Base-by-base conservation (phyloP, 495 filamentous ascomycete species). In the Aspergillus steynii region DNA sequence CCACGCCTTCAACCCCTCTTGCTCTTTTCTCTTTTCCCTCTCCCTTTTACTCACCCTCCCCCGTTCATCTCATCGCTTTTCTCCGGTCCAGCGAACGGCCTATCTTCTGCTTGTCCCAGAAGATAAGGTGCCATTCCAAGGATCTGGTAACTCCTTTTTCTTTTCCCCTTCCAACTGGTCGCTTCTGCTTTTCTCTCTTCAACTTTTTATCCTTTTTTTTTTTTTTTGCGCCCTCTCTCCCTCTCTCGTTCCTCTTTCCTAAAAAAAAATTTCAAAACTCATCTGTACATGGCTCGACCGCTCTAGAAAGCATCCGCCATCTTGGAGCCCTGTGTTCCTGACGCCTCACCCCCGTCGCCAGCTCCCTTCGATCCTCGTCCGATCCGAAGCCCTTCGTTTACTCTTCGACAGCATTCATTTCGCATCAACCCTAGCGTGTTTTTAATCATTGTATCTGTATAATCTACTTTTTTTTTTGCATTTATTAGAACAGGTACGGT, bases 371-470 rank as follows among this genome's bases (percentile, higher is more conserved):
- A 65, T 67, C 55, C 60, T 55, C 65, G 58, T 58, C 64, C 53
- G 68, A 71, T 65, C 65, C 69, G 65, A 71, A 20, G 72, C 71
- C 67, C 71, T 73, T 74, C 73, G 63, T 63, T 57, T 72, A 66
- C 31, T 47, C 51, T n/a, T 59, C 63, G 47, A 64, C 74, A 73
- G 72, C 72, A 74, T 72, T 73, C 65, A 55, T 65, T 63, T 62
- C 65, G 69, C 71, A 71, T 76, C 66, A 49, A 66, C 53, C 64
- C 53, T 53, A 69, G 64, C 70, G 69, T 68, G 20, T 59, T 63
- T 67, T 70, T 69, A 65, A 69, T 72, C 59, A 59, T 68, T 77
- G 73, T 77, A 77, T 66, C 63, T 72, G 66, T 74, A 74, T 77
- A 75, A 63, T 69, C 62, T 64, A 72, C 37, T 9, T 34, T 34